phyloP scores from a whole-genome alignment of 2,329 filamentous ascomycete species.

The Ophiostoma triangulosporum region DNA sequence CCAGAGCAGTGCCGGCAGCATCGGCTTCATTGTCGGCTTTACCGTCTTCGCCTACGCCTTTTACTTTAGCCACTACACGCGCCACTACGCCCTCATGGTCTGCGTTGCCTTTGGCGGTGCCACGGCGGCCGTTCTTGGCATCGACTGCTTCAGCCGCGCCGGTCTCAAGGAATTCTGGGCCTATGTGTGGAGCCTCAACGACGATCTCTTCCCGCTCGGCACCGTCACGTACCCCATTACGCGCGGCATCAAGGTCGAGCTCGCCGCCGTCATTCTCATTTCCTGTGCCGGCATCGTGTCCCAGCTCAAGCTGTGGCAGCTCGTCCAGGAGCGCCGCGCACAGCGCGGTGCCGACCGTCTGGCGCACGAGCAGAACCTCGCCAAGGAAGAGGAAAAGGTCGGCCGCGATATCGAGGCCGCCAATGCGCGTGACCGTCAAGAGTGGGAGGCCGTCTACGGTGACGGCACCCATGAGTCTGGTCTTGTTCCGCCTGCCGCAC shows the following conservation, averaged over 20 bases:
- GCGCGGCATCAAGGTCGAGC: conserved; percentile 72
- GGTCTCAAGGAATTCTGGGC: conserved; percentile 94
- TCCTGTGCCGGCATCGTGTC: conserved; percentile 65
- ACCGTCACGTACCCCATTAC: conserved; percentile 74
- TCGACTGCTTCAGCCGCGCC: conserved; percentile 83
- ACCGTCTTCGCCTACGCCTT: conserved; percentile 54
- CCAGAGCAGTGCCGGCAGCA: conserved; percentile 44
- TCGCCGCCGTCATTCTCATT: conserved; percentile 63
- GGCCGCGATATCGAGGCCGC: conserved; percentile 52
- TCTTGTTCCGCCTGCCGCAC: background rate
- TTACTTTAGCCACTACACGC: conserved; percentile 66
- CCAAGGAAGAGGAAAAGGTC: conserved; percentile 54
- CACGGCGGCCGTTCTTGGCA: conserved; percentile 65
- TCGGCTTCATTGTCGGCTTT: conserved; percentile 63
- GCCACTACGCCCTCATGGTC: conserved; percentile 63
- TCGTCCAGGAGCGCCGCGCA: conserved; percentile 52
- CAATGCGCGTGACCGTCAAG: conserved; percentile 45
- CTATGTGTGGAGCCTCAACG: conserved; percentile 77
- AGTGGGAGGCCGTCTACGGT: conserved; percentile 72
- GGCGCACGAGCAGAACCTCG: conserved; percentile 39
- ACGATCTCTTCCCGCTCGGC: conserved; percentile 62
- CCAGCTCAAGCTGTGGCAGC: conserved; percentile 74
- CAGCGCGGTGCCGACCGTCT: conserved; percentile 36
- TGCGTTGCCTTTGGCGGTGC: conserved; percentile 71
- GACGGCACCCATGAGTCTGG: conserved; percentile 27